Base-by-base conservation (phyloP, 768 basidiomycete genomes). In the Tephrocybe sp. region DNA sequence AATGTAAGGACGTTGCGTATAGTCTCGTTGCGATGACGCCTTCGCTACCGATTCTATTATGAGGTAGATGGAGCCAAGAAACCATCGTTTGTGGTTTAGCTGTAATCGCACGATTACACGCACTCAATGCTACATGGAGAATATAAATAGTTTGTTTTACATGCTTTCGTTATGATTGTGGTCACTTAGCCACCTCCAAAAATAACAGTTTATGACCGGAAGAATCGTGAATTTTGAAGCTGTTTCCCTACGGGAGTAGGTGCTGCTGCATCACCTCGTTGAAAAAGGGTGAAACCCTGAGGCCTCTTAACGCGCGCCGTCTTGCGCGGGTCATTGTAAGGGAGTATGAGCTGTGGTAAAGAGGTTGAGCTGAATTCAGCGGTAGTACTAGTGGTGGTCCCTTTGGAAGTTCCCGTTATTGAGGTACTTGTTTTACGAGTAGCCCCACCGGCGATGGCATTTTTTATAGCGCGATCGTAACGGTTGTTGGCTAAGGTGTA, bases 381-480 rank as follows among this genome's bases (percentile, higher is more conserved):
- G 7, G 28, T 21, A 21, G 47, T 18, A 18, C 16, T 44, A 9
- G 37, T 15, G 21, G 47, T 19, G 28, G 37, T n/a, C 12, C 25
- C 15, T 13, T 28, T 43, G 13, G 51, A 39, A 3, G 47, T 43
- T 21, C n/a, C 39, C 25, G 27, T 31, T 4, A 41, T 11, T 12
- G 16, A 13, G 32, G 12, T 11, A 13, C 13, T 34, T 12, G 32
- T 13, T 28, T 50, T 34, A 6, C 64, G 42, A 1, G 55, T 41
- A 21, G 48, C 43, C 19, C 60, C 60, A n/a, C 54, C 69, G 28
- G 57, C 54, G 26, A 82, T 65, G 9, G 73, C 69, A 32, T 71
- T 67, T 63, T 83, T 82, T 47, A 82, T 75, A 16, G 69, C 74
- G 15, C 70, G 60, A 51, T 81, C 76, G 51, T 73, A 83, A 27